phyloP scores from a whole-genome alignment of 192 early-diverging fungal species.

The Jimgerdemannia flammicorona region DNA sequence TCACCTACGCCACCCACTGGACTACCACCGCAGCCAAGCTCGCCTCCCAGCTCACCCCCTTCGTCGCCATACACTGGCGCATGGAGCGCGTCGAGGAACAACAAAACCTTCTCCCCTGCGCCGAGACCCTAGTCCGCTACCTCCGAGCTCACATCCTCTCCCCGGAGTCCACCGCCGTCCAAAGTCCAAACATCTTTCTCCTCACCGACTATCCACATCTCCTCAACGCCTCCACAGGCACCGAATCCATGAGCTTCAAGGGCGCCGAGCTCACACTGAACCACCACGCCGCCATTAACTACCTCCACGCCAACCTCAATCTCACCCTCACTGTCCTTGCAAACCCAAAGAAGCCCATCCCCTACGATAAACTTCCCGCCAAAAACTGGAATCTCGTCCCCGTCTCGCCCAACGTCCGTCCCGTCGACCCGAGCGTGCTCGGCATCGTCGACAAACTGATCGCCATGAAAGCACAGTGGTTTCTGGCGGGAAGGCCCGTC shows the following conservation, averaged over 20 bases:
- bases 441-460: conserved; percentile 34
- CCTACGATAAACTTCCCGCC: conserved; percentile 12
- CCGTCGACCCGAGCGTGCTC: conserved; percentile 13
- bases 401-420: conserved; percentile 3
- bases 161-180: neutral
- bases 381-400: conserved; percentile 23
- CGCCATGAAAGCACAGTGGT: conserved; percentile 22
- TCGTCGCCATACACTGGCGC: conserved; percentile 39
- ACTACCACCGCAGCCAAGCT: conserved; percentile 16
- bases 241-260: conserved; percentile 33
- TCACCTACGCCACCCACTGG: conserved; percentile 22
- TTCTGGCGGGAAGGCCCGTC: conserved; percentile 25
- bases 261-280: conserved; percentile 9
- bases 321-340: conserved; percentile 19
- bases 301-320: conserved; percentile 23
- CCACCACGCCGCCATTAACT: conserved; percentile 29
- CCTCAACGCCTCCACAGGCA: conserved; percentile 15
- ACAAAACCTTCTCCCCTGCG: conserved; percentile 22
- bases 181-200: conserved; percentile 22
- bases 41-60: conserved; percentile 23
- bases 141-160: neutral
- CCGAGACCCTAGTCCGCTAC: conserved; percentile 14
- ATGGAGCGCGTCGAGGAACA: conserved; percentile 25
- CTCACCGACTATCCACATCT: conserved; percentile 39
- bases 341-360: conserved; percentile 3